These are phyloP conservation scores for Arthrobotrys sinensis DNA, from an alignment of 2,329 filamentous ascomycete genomes.

Conservation along the genomic window DNA sequence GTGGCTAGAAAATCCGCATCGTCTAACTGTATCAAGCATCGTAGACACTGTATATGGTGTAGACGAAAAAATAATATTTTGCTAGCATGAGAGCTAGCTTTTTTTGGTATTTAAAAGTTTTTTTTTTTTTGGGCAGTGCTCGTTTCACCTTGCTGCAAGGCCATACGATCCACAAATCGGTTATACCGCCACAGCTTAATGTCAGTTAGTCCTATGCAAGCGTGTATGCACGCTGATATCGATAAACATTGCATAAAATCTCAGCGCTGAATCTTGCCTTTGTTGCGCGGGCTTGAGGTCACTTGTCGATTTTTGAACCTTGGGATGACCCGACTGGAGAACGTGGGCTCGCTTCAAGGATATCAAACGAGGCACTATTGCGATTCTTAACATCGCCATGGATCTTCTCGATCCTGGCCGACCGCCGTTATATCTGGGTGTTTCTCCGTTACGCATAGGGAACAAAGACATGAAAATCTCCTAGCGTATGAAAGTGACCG, in stretches of 20 bases:
- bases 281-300: slow-evolving; percentile 40
- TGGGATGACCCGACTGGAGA: slow-evolving; percentile 41
- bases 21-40: slow-evolving; percentile 22
- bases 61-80: neutral
- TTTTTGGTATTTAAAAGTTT: slow-evolving; percentile 29
- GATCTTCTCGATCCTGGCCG: slow-evolving; percentile 33
- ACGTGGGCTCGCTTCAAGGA: slow-evolving; percentile 54
- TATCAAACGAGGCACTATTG: slow-evolving; percentile 44
- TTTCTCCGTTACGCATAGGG: slow-evolving; percentile 39
- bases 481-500: slow-evolving; percentile 40
- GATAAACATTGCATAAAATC: slow-evolving; percentile 49
- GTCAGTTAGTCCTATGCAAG: slow-evolving; percentile 23
- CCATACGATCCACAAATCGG: slow-evolving; percentile 26
- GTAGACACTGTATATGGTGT: slow-evolving; percentile 27
- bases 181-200: slow-evolving; percentile 25
- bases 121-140: slow-evolving; percentile 43
- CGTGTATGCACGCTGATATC: slow-evolving; percentile 38
- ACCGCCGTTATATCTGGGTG: slow-evolving; percentile 7
- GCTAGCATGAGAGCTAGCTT: slow-evolving; percentile 21
- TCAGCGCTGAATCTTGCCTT: slow-evolving; percentile 38
- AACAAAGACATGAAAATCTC: slow-evolving; percentile 29
- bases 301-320: slow-evolving; percentile 33
- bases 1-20: slow-evolving; percentile 28
- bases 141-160: slow-evolving; percentile 37
- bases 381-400: slow-evolving; percentile 39